Conservation (phyloP, 805 yeast genomes). For the Vanderwaltozyma verrucispora region DNA sequence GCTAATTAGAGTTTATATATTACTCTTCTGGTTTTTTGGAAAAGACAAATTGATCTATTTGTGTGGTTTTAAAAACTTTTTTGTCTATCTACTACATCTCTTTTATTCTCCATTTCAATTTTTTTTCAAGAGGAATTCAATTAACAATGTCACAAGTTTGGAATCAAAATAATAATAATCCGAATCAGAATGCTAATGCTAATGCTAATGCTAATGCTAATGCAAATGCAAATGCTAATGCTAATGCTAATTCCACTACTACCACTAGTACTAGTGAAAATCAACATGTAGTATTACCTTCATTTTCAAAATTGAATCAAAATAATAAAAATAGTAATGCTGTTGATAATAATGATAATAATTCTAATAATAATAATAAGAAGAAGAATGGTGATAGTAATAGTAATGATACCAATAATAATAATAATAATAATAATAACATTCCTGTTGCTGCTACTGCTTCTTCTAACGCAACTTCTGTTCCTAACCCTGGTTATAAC, state of each 20-base stretch:
- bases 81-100: too few species aligned
- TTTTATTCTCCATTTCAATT: too few species aligned
- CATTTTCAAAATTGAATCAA: slow-evolving; percentile 6
- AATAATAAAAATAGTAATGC: not conserved
- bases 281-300: slow-evolving; percentile 6
- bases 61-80: too few species aligned
- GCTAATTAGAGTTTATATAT: too few species aligned
- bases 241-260: not conserved
- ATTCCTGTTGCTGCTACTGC: too few species aligned
- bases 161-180: not conserved
- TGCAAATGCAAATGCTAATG: not conserved
- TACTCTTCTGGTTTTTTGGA: too few species aligned
- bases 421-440: too few species aligned
- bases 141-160: slow-evolving; percentile 2
- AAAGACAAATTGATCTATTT: too few species aligned
- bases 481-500: slow-evolving; percentile 9
- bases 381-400: too few species aligned
- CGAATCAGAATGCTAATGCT: not conserved
- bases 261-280: not conserved
- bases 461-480: slow-evolving; percentile 21
- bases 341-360: not conserved
- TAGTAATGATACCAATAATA: too few species aligned
- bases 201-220: slow-evolving; percentile 2
- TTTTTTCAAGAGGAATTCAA: too few species aligned
- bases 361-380: slow-evolving; percentile 20